A percentile compares a stretch with the other conserved stretches of the same genome.
These are phyloP conservation scores for Domatiomyces catenatus DNA, from an alignment of 2,329 filamentous ascomycete species.

Conservation along the genomic window DNA sequence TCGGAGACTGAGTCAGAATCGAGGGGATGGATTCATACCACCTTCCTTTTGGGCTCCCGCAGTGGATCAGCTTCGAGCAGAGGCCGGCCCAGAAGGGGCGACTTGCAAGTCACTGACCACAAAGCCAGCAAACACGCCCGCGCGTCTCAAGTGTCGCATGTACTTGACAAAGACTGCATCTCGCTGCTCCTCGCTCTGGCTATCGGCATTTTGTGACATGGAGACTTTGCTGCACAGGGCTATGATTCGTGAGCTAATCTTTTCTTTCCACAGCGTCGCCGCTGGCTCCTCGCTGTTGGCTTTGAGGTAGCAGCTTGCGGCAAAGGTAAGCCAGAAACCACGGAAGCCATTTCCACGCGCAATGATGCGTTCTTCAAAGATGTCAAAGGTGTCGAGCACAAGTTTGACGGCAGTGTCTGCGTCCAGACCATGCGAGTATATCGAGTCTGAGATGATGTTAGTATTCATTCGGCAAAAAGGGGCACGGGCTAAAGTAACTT, in stretches of 20 bases:
- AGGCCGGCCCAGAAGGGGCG: background rate
- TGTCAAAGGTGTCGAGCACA: background rate
- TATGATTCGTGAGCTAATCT: background rate
- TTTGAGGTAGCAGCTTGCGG: background rate
- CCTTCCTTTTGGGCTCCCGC: background rate
- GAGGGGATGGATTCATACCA: background rate
- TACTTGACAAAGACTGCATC: background rate
- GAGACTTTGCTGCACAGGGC: background rate
- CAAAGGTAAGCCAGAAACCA: background rate
- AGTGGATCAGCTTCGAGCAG: background rate
- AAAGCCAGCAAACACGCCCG: background rate
- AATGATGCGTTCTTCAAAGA: background rate
- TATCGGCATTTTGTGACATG: background rate
- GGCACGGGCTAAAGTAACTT: background rate
- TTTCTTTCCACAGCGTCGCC: background rate
- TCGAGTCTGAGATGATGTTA: background rate
- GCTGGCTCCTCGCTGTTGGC: background rate
- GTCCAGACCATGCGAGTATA: background rate
- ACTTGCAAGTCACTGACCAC: background rate
- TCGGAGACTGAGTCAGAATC: background rate
- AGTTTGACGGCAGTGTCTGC: background rate
- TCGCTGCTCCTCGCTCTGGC: background rate
- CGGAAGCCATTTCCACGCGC: background rate
- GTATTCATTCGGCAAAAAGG: background rate
- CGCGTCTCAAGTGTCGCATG: background rate